Base-by-base conservation (phyloP, 2,329 filamentous ascomycete genomes). In the Colletotrichum spaethianum region DNA sequence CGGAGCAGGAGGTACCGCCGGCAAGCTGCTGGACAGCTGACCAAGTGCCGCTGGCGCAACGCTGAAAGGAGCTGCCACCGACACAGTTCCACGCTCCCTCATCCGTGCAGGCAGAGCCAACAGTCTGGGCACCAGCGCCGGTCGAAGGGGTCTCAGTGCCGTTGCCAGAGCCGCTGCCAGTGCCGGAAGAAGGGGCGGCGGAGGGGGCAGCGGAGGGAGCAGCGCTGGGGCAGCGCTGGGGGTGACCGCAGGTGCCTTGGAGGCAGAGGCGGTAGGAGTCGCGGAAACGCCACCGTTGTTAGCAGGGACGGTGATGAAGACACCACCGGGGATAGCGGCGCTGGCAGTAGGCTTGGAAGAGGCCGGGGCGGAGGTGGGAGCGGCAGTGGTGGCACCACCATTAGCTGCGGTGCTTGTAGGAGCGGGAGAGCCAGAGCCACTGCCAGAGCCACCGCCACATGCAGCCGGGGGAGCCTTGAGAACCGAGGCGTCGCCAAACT, bases 51-150 rank as follows among this genome's bases (percentile, higher is more conserved):
- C 83, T 85, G 9, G 83, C 88, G 70, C 88, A 90, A 59, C 87
- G 87, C 78, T 90, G 88, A 84, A 84, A 90, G 0, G 83, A 83
- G 1, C 77, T 80, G 18, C 87, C 86, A 0, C 77, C 80, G 8
- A 89, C 80, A 74, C 88, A 90, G 82, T 89, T 89, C 85, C 86
- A 90, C 14, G 78, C 77, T 1, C 88, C 88, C 56, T 89, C 87
- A 1, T 74, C 57, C 9, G 82, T 75, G 79, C 88, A 90, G 0
- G 85, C 80, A 23, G 84, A 78, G 46, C 87, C 87, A 7, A 79
- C 80, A 1, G 85, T 75, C 31, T 83, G 73, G 1, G 75, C 79
- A n/a, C 77, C 78, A 4, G 79, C 75, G 18, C 76, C 75, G n/a
- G 77, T 60, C 46, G 74, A 61, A 55, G 73, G 67, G 1, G 71